Evolutionary conservation across 2,329 filamentous ascomycete genomes (phyloP), one percentile per base, ranked within the genome.

Genomic region (Penicillium sp.): DNA sequence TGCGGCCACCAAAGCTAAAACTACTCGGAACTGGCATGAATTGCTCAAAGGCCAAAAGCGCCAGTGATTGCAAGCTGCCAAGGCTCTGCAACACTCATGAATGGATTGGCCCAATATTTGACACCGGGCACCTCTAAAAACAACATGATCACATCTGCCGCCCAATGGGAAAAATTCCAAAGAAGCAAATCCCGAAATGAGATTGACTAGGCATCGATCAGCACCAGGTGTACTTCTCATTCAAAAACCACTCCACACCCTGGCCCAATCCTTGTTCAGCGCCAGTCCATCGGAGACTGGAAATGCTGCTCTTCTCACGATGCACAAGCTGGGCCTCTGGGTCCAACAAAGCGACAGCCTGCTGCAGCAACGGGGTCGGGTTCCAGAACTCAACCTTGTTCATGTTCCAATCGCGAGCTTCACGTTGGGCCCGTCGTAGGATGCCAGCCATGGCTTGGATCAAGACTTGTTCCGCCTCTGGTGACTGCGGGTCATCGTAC

Each of bases 351-450:
- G 62, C 57, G 28, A 70, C 67, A 2, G 71, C 70, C 41, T 67
- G 59, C 34, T 70, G 48, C 17, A 81, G 60, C 47, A 74, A 55
- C 5, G 77, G 69, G 3, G 76, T 77, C 0, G 90, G 89, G 59
- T 93, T 94, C 91, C 91, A 97, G 36, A 91, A 71, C 60, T 89
- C 78, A 3, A 95, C 79, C 31, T 79, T 75, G 27, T 75, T 72
- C 68, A 87, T 80, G 30, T 77, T 71, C 84, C 87, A 94, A 41
- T 79, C 72, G 3, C 72, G 67, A 2, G 90, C 90, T 64, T 94
- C 81, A 7, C 67, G 67, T 56, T 84, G 80, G 4, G 88, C 89
- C 30, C 81, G 71, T 28, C 69, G 65, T 30, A 94, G 61, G 17
- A 95, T 74, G 2, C 78, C 77, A 25, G 74, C 72, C 43, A 94